Evolutionary conservation across 768 basidiomycete genomes (phyloP).

Genomic region (Steccherinum ochraceum): DNA sequence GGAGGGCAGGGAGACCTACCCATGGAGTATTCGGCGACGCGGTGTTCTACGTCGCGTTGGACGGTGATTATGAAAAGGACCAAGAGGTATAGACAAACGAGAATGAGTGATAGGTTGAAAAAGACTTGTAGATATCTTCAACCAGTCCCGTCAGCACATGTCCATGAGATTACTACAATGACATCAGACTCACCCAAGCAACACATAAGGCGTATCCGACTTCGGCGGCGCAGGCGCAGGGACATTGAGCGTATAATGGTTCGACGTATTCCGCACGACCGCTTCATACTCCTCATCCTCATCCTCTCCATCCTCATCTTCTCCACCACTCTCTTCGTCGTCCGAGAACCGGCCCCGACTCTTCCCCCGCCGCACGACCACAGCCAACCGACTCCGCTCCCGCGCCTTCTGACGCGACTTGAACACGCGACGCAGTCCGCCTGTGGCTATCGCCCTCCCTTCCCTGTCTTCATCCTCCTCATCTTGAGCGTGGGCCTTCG

Average conservation of each 20-base stretch:
- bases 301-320: conserved; percentile 37
- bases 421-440: conserved; percentile 61
- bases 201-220: conserved; percentile 71
- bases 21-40: conserved; percentile 83
- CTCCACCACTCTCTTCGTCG: conserved; percentile 9
- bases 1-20: conserved; percentile 40
- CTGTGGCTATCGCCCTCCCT: conserved; percentile 51
- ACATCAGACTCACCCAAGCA: conserved; percentile 59
- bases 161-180: not conserved
- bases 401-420: conserved; percentile 50
- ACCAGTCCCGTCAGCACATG: not conserved
- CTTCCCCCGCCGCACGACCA: conserved; percentile 3
- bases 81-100: conserved; percentile 79
- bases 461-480: conserved; percentile 28
- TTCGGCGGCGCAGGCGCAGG: conserved; percentile 49
- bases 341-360: conserved; percentile 4
- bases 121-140: conserved; percentile 87
- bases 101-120: conserved; percentile 82
- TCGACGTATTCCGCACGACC: conserved; percentile 48
- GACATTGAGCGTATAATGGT: conserved; percentile 83
- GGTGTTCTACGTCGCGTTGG: conserved; percentile 82
- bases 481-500: not conserved
- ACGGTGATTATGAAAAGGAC: conserved; percentile 87
- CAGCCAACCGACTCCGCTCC: conserved; percentile 18
- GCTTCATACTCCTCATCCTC: conserved; percentile 33